Evolutionary conservation across 768 basidiomycete species (phyloP).

Genomic region (Tricholoma flavovirens): DNA sequence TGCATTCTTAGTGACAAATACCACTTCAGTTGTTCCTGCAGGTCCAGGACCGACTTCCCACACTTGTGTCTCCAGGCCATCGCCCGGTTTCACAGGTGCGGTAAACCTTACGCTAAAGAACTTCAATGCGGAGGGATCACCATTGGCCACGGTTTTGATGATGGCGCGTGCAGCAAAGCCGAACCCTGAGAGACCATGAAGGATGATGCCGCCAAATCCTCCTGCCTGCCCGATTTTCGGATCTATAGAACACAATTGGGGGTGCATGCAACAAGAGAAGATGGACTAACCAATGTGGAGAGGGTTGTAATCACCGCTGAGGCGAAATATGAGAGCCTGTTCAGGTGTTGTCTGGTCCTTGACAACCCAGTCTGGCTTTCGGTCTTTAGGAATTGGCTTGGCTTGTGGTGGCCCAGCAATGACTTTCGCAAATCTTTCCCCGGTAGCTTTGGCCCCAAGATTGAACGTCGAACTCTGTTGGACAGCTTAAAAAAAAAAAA

Average conservation of each 20-base stretch:
- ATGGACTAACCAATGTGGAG: conserved; percentile 56
- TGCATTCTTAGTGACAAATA: conserved; percentile 58
- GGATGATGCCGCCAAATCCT: conserved; percentile 80
- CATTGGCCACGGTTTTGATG: conserved; percentile 54
- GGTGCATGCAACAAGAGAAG: neutral
- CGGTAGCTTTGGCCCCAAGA: conserved; percentile 61
- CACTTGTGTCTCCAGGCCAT: conserved; percentile 68
- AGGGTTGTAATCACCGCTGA: conserved; percentile 77
- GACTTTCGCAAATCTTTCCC: conserved; percentile 54
- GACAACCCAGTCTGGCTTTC: conserved; percentile 55
- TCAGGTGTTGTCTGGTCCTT: conserved; percentile 57
- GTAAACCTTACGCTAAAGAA: conserved; percentile 76
- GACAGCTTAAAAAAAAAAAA: neutral
- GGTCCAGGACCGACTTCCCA: conserved; percentile 74
- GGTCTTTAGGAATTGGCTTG: conserved; percentile 56
- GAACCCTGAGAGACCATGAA: conserved; percentile 79
- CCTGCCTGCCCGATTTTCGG: conserved; percentile 63
- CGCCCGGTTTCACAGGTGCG: conserved; percentile 78
- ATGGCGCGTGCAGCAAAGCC: conserved; percentile 80
- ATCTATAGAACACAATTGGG: conserved; percentile 35
- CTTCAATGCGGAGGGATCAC: conserved; percentile 56
- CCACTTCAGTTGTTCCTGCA: conserved; percentile 51
- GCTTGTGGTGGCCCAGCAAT: conserved; percentile 57
- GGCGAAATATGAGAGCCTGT: conserved; percentile 66
- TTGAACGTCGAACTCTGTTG: conserved; percentile 59